Base-by-base conservation (phyloP, 352 stramenopile species). In the Pythium volutum region DNA sequence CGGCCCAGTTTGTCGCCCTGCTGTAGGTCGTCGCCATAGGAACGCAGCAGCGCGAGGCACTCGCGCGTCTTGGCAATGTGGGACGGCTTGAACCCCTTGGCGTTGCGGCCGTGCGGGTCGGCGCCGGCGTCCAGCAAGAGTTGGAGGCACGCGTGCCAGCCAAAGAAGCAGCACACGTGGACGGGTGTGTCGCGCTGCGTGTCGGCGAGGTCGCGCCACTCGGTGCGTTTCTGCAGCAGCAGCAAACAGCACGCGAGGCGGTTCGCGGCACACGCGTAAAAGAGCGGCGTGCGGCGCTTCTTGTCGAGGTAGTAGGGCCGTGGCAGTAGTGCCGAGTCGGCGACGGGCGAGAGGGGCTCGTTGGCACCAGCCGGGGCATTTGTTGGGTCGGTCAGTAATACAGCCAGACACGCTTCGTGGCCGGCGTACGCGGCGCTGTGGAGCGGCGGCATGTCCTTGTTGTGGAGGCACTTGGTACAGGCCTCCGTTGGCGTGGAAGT, bases 131-230 rank as follows among this genome's bases (percentile, higher is more conserved):
- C 66, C 15, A 88, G 61, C 11, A 88, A 64, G 10, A 73, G 46
- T 39, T 77, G 51, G 10, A 88, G 67, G 26, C 79, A 88, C 23
- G 62, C 36, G 46, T 83, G 50, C 76, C 76, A 83, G 20, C 79
- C 79, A 41, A 88, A 88, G 48, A 88, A 88, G 62, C 79, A 88
- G 59, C 79, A 84, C 23, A 86, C 79, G 45, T 88, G 79, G n/a
- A 86, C 79, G 2, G 79, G 79, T 18, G 76, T 80, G 47, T 88
- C 76, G n/a, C 83, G 67, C 52, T 88, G 79, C 26, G 73, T 74
- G 54, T 86, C 79, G 3, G 76, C 34, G n/a, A 79, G 55, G 38
- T 88, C 76, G 16, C 77, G 68, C 79, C 79, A 86, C 38, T 77
- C 50, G n/a, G 34, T n/a, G 27, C 74, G 76, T 1, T 59, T 18